Evolutionary conservation across 1,284 basidiomycete genomes (phyloP).

Genomic region (Tilletia indica): DNA sequence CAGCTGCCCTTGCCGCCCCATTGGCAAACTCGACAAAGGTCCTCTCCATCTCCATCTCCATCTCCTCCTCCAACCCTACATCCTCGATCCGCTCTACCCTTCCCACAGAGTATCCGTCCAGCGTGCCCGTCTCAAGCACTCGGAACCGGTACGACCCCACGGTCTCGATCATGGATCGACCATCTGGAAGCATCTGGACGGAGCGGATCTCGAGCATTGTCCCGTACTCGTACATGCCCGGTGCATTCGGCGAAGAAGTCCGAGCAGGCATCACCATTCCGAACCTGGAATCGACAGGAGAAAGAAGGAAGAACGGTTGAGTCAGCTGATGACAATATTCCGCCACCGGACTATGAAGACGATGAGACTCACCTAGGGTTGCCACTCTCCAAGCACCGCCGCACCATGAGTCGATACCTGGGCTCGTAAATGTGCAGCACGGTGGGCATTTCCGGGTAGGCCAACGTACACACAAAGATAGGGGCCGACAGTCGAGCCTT

Average conservation of each 20-base stretch:
- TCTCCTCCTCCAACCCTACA: slow-evolving; percentile 37
- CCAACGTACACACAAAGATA: slow-evolving; percentile 83
- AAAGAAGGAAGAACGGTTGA: neutral
- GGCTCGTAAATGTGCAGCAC: slow-evolving; percentile 83
- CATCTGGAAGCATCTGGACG: slow-evolving; percentile 83
- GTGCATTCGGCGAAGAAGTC: slow-evolving; percentile 55
- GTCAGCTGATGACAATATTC: neutral
- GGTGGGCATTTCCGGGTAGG: slow-evolving; percentile 85
- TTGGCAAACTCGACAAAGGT: slow-evolving; percentile 7
- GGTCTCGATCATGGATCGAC: slow-evolving; percentile 83
- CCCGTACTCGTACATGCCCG: slow-evolving; percentile 70
- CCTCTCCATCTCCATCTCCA: slow-evolving; percentile 24
- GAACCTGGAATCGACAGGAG: slow-evolving; percentile 59
- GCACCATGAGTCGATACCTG: slow-evolving; percentile 83
- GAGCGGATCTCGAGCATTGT: slow-evolving; percentile 87
- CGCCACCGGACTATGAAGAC: too few relatives aligned
- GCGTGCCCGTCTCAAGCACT: slow-evolving; percentile 69
- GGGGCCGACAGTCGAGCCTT: slow-evolving; percentile 78
- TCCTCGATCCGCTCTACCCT: slow-evolving; percentile 65
- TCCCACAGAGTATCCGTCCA: slow-evolving; percentile 84
- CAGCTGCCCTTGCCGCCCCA: slow-evolving; percentile 3
- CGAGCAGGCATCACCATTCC: slow-evolving; percentile 81
- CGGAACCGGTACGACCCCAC: slow-evolving; percentile 80
- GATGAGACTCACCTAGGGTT: slow-evolving; percentile 58
- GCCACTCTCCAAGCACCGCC: slow-evolving; percentile 76